Base-by-base conservation (phyloP, 2,329 filamentous ascomycete genomes). In the Fusarium haematococcum region DNA sequence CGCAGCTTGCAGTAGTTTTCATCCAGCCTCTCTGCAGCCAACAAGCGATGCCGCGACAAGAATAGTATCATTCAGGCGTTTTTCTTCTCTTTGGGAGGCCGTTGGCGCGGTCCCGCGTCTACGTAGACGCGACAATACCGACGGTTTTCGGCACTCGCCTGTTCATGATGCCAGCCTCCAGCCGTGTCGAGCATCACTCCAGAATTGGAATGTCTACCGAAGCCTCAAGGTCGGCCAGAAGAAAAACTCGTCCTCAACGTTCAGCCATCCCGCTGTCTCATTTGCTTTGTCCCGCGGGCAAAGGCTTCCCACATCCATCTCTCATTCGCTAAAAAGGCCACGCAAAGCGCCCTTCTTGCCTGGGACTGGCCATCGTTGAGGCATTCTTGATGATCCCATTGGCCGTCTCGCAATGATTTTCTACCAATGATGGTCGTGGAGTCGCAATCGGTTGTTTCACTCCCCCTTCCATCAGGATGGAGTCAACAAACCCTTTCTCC, bases 271-370 rank as follows among this genome's bases (percentile, higher is more conserved):
- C 65, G 61, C 52, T 62, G 41, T 75, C 61, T 58, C 20, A 37
- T 56, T 75, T 75, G 59, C 71, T 75, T 70, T 69, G 57, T 73
- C 59, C 69, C 65, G 48, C 66, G 35, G 56, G 18, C 65, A 45
- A 33, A 48, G 48, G 39, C 20, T 25, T 45, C 27, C 54, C 32
- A 37, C 33, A 32, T n/a, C 56, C 37, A 41, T 63, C 39, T 70
- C 66, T 39, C 56, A 79, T 80, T 80, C 75, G 77, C 59, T 74
- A 13, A 63, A 71, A 73, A 32, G 50, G 8, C 48, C 63, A 65
- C 62, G 64, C 52, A 78, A 78, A 77, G 73, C 75, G 75, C 75
- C 75, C 60, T 61, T 20, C 41, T 65, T 61, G 60, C 43, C 65
- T 64, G 61, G 63, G 37, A 74, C 43, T 77, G 68, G 68, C 70